Evolutionary conservation across 73 alveolate species (phyloP).

Genomic region (Uronychia binucleata): DNA sequence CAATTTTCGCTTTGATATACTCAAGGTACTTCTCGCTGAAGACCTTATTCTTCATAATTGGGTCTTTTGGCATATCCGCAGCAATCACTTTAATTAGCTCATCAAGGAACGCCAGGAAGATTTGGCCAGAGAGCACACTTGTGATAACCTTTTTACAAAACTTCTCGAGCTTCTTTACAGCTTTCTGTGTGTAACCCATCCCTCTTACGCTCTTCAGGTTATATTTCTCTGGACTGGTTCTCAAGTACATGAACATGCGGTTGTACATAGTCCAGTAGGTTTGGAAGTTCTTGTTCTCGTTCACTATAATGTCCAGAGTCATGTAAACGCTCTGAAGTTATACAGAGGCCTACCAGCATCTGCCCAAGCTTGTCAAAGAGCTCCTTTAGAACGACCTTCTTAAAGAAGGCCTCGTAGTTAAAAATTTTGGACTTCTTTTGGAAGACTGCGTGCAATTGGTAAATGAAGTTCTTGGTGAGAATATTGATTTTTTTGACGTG

Average conservation of each 20-base stretch:
- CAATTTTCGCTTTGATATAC: conserved; percentile 68
- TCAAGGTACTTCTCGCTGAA: conserved; percentile 58
- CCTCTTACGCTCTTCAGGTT: conserved; percentile 35
- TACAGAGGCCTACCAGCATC: conserved; percentile 27
- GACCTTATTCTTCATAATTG: conserved; percentile 67
- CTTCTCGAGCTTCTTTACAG: conserved; percentile 69
- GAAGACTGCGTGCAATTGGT: conserved; percentile 73
- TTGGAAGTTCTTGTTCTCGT: conserved; percentile 74
- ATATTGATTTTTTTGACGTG: conserved; percentile 69
- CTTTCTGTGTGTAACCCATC: conserved; percentile 24
- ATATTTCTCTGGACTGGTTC: conserved; percentile 72
- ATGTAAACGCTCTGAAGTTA: conserved; percentile 35
- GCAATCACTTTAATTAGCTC: conserved; percentile 40
- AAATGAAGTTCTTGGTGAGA: conserved; percentile 67
- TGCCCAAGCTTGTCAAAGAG: conserved; percentile 82
- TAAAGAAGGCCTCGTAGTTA: conserved; percentile 61
- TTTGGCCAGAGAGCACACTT: conserved; percentile 40
- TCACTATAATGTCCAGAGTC: conserved; percentile 77
- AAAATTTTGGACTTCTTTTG: conserved; percentile 71
- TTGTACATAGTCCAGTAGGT: conserved; percentile 82
- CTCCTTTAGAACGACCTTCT: conserved; percentile 62
- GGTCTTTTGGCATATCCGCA: conserved; percentile 45
- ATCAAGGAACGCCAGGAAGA: conserved; percentile 35
- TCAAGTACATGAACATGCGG: conserved; percentile 77
- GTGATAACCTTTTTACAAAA: conserved; percentile 34